These are phyloP conservation scores for Jamesozyma hellenica DNA, from an alignment of 805 yeast genomes.

Conservation along the genomic window DNA sequence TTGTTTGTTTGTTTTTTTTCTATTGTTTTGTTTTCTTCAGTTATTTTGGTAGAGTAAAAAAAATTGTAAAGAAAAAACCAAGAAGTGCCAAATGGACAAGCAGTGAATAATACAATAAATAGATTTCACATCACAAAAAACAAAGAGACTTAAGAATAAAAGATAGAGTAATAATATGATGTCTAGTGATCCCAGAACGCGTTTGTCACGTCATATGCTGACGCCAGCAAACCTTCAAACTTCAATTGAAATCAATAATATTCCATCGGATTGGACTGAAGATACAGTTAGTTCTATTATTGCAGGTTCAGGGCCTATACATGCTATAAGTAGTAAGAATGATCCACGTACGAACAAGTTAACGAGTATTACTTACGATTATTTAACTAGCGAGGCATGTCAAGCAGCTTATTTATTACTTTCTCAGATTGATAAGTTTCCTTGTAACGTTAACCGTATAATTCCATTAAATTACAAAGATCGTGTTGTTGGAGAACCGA, in stretches of 20 bases:
- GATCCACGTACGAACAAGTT: slow-evolving; percentile 38
- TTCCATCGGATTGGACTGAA: slow-evolving; percentile 67
- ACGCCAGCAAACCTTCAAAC: slow-evolving; percentile 26
- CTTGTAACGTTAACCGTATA: slow-evolving; percentile 20
- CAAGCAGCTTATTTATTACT: slow-evolving; percentile 20
- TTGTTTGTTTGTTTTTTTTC: too few relatives aligned
- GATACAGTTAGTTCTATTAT: slow-evolving; percentile 52
- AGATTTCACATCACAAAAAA: too few relatives aligned
- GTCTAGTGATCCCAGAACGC: slow-evolving; percentile 27
- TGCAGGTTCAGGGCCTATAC: slow-evolving; percentile 63
- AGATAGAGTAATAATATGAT: background rate
- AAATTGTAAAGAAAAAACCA: too few relatives aligned
- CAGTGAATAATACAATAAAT: too few relatives aligned
- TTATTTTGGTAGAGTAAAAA: too few relatives aligned
- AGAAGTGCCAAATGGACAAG: too few relatives aligned
- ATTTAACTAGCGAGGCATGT: slow-evolving; percentile 19
- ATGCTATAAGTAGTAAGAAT: slow-evolving; percentile 38
- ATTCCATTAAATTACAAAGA: slow-evolving; percentile 19
- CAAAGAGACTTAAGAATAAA: too few relatives aligned
- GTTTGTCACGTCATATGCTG: slow-evolving; percentile 25
- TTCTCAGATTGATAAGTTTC: slow-evolving; percentile 20
- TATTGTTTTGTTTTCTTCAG: too few relatives aligned
- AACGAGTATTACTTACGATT: slow-evolving; percentile 29
- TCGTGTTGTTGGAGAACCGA: slow-evolving; percentile 2
- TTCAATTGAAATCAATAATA: slow-evolving; percentile 29